Conservation (phyloP, 2,329 filamentous ascomycete species). For the Paecilomyces variotii region DNA sequence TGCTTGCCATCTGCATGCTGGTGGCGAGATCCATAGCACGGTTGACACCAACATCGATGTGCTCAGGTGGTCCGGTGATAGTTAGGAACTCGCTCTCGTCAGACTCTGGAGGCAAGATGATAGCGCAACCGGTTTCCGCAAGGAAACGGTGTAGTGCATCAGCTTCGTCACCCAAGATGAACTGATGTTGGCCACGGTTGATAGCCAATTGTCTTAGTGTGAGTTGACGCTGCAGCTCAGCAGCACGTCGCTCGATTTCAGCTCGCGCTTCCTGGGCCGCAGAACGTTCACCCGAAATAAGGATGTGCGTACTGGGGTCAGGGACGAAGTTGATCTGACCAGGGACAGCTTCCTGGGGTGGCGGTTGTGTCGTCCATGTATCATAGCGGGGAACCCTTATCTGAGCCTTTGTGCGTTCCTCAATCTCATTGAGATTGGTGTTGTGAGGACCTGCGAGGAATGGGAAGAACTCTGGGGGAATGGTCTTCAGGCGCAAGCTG, state of each 20-base stretch:
- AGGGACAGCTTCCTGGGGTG: conserved; percentile 53
- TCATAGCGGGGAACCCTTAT: conserved; percentile 78
- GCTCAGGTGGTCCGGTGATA: conserved; percentile 69
- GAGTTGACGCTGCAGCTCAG: conserved; percentile 67
- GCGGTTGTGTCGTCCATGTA: conserved; percentile 60
- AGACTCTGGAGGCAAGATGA: conserved; percentile 68
- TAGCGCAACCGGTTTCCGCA: conserved; percentile 78
- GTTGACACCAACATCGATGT: conserved; percentile 67
- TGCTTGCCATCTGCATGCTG: conserved; percentile 73
- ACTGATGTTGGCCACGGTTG: conserved; percentile 82
- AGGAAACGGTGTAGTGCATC: conserved; percentile 79
- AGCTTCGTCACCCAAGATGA: conserved; percentile 81
- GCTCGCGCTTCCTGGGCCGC: conserved; percentile 73
- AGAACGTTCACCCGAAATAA: conserved; percentile 74
- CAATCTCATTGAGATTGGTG: conserved; percentile 57
- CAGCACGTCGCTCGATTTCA: conserved; percentile 70
- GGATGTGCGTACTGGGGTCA: conserved; percentile 68
- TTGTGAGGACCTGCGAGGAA: conserved; percentile 83
- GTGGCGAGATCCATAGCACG: conserved; percentile 82
- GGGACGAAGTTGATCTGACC: conserved; percentile 66
- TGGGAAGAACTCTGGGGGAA: conserved; percentile 89
- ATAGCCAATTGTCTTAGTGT: conserved; percentile 72
- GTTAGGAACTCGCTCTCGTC: conserved; percentile 78
- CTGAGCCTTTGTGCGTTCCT: conserved; percentile 66
- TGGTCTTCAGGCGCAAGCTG: conserved; percentile 70